Base-by-base conservation (phyloP, 106 monocot genomes). In the Triglochin maritima region DNA sequence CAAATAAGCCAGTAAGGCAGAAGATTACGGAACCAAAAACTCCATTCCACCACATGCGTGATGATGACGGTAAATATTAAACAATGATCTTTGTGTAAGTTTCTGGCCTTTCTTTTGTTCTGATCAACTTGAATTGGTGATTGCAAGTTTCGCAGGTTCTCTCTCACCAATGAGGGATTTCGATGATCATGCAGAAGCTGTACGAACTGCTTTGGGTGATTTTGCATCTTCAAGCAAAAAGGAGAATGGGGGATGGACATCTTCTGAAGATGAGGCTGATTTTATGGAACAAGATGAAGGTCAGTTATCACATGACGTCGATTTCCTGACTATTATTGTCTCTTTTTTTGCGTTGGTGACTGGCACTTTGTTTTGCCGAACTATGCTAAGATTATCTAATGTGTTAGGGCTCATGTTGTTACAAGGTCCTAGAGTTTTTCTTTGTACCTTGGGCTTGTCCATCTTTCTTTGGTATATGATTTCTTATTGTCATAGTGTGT, bases 21-120 rank as follows among this genome's bases (percentile, higher is more conserved):
- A 95, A 95, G 69, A 95, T 95, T 44, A 95, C 76, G 53, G 94
- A 95, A 74, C 94, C 94, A 57, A 95, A 95, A 81, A 95, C 94
- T 46, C 94, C 94, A 51, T 95, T 87, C 62, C 94, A 90, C 72
- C 94, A 70, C 69, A 90, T 85, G 90, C 69, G 83, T 14, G 90
- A 87, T 75, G 87, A 95, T 43, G 94, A 95, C 60, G 89, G 87
- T 83, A 66, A 69, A 64, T 16, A 49, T 4, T 6, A 12, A 6
- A 6, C 3, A 5, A 6, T 49, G 43, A 49, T 5, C n/a, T 2
- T 44, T 47, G 3, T 12, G 43, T 64, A 14, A 47, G 12, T 46
- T 64, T 45, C 9, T 62, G 6, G 7, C 44, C 47, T 59, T 59
- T 11, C 14, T 3, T 14, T 13, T 50, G 46, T 8, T 29, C 46